Conservation (phyloP, 768 basidiomycete species). For the Kwoniella dejecticola region DNA sequence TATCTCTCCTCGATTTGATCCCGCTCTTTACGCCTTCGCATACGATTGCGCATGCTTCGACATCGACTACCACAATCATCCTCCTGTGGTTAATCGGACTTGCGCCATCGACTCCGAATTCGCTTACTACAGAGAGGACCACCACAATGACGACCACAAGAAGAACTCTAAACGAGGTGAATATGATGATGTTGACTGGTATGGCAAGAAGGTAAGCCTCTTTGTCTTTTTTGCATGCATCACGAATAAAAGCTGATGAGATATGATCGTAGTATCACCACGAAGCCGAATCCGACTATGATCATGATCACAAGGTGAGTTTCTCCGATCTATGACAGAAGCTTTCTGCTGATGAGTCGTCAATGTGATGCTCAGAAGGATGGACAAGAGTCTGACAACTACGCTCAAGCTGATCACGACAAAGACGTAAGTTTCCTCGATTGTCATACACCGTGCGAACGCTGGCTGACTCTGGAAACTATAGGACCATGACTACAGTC, state of each 20-base stretch:
- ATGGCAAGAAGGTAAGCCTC: slow-evolving; percentile 4
- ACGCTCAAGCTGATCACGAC: no score
- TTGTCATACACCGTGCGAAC: no score
- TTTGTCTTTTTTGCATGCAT: no score
- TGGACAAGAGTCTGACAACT: no score
- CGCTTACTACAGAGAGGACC: slow-evolving; percentile 2
- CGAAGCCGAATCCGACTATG: neutral
- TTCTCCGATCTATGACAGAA: neutral
- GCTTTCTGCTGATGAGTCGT: neutral
- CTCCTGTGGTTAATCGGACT: slow-evolving; percentile 7
- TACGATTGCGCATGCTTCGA: slow-evolving; percentile 15
- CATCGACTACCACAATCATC: neutral
- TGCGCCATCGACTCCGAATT: slow-evolving; percentile 16
- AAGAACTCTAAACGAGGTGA: slow-evolving; percentile 5
- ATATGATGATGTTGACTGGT: slow-evolving; percentile 9
- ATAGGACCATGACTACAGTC: no score
- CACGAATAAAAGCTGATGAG: no score
- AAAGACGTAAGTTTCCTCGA: no score
- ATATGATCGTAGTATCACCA: no score
- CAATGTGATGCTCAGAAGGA: no score
- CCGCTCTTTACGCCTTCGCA: slow-evolving; percentile 11
- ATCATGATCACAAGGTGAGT: slow-evolving; percentile 1
- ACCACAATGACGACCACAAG: slow-evolving; percentile 8
- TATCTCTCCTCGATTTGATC: slow-evolving; percentile 17
- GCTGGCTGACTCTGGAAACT: no score